phyloP scores from a whole-genome alignment of 441 rosid species.

The Melastoma candidum region DNA sequence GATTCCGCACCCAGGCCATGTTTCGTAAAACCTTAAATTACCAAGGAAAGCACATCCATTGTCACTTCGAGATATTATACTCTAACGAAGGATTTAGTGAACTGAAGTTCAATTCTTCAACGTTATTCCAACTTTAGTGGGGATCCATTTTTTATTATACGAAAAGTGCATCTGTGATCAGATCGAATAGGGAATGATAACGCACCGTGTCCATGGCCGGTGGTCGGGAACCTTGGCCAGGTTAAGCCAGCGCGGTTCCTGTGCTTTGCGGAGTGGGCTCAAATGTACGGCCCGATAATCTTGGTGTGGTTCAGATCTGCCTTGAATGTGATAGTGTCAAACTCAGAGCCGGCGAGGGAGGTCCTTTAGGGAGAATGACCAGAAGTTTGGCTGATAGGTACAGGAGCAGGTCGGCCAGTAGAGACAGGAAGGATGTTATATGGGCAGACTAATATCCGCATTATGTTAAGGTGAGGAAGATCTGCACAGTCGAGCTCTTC shows the following conservation, averaged over 20 bases:
- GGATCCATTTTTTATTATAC: no score
- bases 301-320: not conserved
- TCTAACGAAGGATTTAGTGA: no score
- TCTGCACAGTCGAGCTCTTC: slow-evolving; percentile 1
- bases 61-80: no score
- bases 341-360: slow-evolving; percentile 3
- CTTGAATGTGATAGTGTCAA: not conserved
- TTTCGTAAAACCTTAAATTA: no score
- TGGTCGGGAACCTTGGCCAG: not conserved
- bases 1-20: no score
- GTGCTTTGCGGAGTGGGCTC: not conserved
- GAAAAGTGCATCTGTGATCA: no score
- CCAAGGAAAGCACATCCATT: no score
- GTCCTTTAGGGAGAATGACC: not conserved
- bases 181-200: no score
- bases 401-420: not conserved
- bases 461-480: slow-evolving; percentile 1
- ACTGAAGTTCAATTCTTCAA: no score
- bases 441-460: slow-evolving; percentile 1
- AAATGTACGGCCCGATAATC: not conserved
- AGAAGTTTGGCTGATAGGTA: not conserved
- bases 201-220: not conserved
- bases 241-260: not conserved
- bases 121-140: no score
- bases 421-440: slow-evolving; percentile 1